These are phyloP conservation scores for Phytophthora pseudosyringae DNA, from an alignment of 352 stramenopile genomes.

Conservation along the genomic window DNA sequence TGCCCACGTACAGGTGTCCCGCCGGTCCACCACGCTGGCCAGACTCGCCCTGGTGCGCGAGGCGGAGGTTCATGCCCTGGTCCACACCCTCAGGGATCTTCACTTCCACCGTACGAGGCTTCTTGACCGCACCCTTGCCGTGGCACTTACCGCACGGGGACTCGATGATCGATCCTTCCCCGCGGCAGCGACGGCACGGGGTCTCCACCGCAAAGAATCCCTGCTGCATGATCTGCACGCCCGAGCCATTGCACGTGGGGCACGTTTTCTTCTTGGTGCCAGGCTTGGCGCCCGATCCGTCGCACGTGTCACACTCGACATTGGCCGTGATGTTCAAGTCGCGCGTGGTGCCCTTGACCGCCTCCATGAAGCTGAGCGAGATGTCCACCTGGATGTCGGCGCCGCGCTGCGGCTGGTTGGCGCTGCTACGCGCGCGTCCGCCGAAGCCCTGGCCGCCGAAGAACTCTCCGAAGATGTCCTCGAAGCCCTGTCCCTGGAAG, in stretches of 20 bases:
- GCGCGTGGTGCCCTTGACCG: slow-evolving; percentile 92
- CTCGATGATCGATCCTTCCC: slow-evolving; percentile 85
- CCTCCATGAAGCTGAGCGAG: slow-evolving; percentile 95
- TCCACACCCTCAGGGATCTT: slow-evolving; percentile 96
- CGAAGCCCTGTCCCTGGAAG: slow-evolving; percentile 79
- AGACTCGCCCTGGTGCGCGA: slow-evolving; percentile 93
- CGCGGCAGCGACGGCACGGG: slow-evolving; percentile 82
- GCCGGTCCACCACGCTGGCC: slow-evolving; percentile 84
- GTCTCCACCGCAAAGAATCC: slow-evolving; percentile 92
- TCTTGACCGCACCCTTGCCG: slow-evolving; percentile 86
- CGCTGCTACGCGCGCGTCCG: slow-evolving; percentile 64
- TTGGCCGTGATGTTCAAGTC: slow-evolving; percentile 87
- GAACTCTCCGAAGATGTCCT: slow-evolving; percentile 92
- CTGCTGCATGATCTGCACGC: slow-evolving; percentile 88
- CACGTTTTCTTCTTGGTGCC: slow-evolving; percentile 86
- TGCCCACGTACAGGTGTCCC: slow-evolving; percentile 95
- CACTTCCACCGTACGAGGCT: slow-evolving; percentile 93
- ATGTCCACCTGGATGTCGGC: slow-evolving; percentile 96
- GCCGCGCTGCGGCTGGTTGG: slow-evolving; percentile 86
- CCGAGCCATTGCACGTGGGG: slow-evolving; percentile 79
- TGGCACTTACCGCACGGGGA: slow-evolving; percentile 82
- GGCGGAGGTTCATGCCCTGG: slow-evolving; percentile 95
- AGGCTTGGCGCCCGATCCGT: slow-evolving; percentile 83
- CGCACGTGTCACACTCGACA: slow-evolving; percentile 79
- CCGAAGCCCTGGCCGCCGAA: slow-evolving; percentile 82